Conservation (phyloP, 108 stramenopile genomes). For the Cyclotella distinguenda region DNA sequence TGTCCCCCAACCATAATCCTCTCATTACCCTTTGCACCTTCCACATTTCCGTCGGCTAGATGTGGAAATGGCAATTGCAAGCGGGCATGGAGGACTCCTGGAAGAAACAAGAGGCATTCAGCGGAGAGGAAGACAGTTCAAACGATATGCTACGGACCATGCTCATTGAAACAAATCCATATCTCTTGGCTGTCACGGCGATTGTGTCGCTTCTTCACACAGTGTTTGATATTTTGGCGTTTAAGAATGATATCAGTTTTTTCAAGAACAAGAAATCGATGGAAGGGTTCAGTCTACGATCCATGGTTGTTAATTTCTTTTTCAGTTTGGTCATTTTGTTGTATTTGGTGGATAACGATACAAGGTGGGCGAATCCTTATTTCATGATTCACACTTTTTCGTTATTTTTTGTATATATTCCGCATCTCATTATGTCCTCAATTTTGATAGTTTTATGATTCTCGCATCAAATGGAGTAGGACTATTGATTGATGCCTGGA, state of each 20-base stretch:
- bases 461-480: constrained; percentile 67
- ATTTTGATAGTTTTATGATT: constrained; percentile 55
- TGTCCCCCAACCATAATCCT: neutral
- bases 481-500: constrained; percentile 76
- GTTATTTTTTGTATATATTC: neutral
- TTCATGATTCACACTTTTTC: neutral
- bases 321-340: constrained; percentile 78
- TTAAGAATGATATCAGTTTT: constrained; percentile 85
- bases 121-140: constrained; percentile 52
- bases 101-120: constrained; percentile 52
- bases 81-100: constrained; percentile 57
- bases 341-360: constrained; percentile 82
- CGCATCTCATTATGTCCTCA: neutral
- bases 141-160: constrained; percentile 53
- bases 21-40: neutral
- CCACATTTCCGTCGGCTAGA: neutral
- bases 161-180: constrained; percentile 68
- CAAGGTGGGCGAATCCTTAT: constrained; percentile 20
- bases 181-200: constrained; percentile 56
- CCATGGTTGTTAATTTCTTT: constrained; percentile 69
- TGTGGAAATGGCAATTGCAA: constrained; percentile 78
- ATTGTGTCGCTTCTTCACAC: constrained; percentile 72
- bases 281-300: constrained; percentile 70
- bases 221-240: constrained; percentile 82
- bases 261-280: constrained; percentile 78